A percentile compares a stretch with the other conserved stretches of the same genome.
Conservation (phyloP, 1,284 basidiomycete genomes). For the Dichomitus squalens region DNA sequence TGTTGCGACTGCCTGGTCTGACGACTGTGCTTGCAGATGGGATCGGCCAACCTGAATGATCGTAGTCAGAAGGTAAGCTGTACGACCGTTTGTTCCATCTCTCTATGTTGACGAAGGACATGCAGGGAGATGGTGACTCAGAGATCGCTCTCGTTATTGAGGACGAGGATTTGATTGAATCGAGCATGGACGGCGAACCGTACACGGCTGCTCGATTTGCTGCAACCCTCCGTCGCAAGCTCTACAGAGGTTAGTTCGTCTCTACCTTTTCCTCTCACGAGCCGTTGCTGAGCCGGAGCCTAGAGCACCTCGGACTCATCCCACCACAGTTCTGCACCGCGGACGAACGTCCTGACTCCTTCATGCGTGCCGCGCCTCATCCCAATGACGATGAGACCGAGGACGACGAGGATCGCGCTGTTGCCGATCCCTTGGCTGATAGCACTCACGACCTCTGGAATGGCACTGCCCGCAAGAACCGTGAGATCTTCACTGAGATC, state of each 20-base stretch:
- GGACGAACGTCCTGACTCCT: conserved; percentile 50
- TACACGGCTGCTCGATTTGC: conserved; percentile 77
- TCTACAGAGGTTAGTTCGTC: conserved; percentile 62
- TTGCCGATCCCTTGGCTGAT: conserved; percentile 81
- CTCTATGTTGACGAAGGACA: conserved; percentile 2
- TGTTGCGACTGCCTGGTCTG: background rate
- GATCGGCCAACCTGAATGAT: conserved; percentile 90
- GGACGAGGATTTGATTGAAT: conserved; percentile 78
- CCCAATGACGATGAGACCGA: conserved; percentile 70
- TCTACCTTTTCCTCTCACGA: too few relatives aligned
- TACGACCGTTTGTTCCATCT: too few relatives aligned
- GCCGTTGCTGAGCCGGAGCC: background rate
- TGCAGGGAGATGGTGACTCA: conserved; percentile 86
- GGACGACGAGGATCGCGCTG: conserved; percentile 59
- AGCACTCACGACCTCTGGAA: conserved; percentile 66
- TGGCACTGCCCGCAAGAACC: conserved; percentile 76
- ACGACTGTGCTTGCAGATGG: conserved; percentile 55
- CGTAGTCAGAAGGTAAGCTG: conserved; percentile 68
- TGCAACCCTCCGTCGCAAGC: conserved; percentile 72
- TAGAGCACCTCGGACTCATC: conserved; percentile 88
- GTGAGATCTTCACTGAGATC: conserved; percentile 80
- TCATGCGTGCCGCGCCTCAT: conserved; percentile 80
- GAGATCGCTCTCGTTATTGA: conserved; percentile 93
- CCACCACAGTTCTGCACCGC: conserved; percentile 53
- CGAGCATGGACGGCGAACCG: conserved; percentile 78